Conservation (phyloP, 2,329 filamentous ascomycete species). For the Magnaporthiopsis rhizophila region DNA sequence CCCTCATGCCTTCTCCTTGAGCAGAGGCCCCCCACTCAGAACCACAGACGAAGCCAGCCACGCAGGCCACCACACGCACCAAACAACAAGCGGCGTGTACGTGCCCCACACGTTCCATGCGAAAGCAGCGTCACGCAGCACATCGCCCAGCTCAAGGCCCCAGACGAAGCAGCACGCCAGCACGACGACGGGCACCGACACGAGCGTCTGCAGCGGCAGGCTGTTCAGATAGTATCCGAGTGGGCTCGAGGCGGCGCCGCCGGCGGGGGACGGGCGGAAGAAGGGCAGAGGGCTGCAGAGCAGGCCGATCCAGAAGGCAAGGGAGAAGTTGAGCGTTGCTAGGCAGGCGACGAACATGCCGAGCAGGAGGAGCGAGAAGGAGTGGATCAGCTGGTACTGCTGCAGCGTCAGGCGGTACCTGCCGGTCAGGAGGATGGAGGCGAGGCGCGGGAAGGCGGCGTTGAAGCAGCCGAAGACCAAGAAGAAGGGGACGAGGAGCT, state of each 20-base stretch:
- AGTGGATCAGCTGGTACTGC: conserved; percentile 73
- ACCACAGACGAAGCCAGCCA: conserved; percentile 63
- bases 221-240: conserved; percentile 32
- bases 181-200: conserved; percentile 54
- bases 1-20: not conserved
- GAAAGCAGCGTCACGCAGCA: conserved; percentile 68
- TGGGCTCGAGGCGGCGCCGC: not conserved
- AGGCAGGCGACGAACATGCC: conserved; percentile 89
- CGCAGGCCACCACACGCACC: conserved; percentile 92
- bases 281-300: conserved; percentile 75
- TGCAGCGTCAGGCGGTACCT: conserved; percentile 49
- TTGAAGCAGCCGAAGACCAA: conserved; percentile 47
- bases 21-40: conserved; percentile 33
- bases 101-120: conserved; percentile 86
- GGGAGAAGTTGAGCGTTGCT: conserved; percentile 91
- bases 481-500: conserved; percentile 57
- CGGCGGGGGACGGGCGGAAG: conserved; percentile 34
- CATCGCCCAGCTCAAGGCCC: conserved; percentile 37
- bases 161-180: conserved; percentile 36
- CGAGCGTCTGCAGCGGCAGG: conserved; percentile 44
- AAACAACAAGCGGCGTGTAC: conserved; percentile 84
- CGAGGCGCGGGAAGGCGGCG: conserved; percentile 44
- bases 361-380: conserved; percentile 83
- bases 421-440: conserved; percentile 46
- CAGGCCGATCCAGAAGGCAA: conserved; percentile 78